These are phyloP conservation scores for Fusarium longipes DNA, from an alignment of 2,329 filamentous ascomycete genomes.

Conservation along the genomic window DNA sequence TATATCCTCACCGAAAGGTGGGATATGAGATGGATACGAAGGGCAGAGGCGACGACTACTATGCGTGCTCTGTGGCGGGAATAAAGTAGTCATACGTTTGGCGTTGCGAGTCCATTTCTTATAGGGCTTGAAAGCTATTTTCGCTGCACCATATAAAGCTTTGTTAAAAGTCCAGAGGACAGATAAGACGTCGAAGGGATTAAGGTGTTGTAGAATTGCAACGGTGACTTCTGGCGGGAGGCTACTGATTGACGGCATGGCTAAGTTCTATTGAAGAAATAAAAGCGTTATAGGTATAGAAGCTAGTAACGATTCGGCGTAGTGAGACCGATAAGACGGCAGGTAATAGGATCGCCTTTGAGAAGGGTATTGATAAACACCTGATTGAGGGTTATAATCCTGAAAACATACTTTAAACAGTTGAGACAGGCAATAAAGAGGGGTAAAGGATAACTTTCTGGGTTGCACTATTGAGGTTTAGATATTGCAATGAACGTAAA, in stretches of 20 bases:
- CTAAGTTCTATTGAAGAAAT: no score
- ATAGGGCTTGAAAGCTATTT: background rate
- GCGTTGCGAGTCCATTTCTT: conserved; percentile 1
- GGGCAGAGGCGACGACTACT: background rate
- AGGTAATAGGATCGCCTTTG: no score
- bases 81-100: background rate
- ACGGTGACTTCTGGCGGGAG: background rate
- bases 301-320: no score
- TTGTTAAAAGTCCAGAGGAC: conserved; percentile 2
- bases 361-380: no score
- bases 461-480: no score
- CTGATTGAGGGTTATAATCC: no score
- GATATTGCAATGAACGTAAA: no score
- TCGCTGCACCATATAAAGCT: background rate
- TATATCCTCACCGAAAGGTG: background rate
- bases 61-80: background rate
- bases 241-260: background rate
- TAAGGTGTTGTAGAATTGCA: background rate
- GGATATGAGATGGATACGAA: background rate
- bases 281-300: no score
- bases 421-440: no score
- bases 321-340: no score
- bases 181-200: background rate
- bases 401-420: no score
- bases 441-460: no score